Percentiles rank a stretch among this genome's conserved stretches.
These are phyloP conservation scores for Magnusiomyces tetraspermus DNA, from an alignment of 1,139 yeast species.

Conservation along the genomic window DNA sequence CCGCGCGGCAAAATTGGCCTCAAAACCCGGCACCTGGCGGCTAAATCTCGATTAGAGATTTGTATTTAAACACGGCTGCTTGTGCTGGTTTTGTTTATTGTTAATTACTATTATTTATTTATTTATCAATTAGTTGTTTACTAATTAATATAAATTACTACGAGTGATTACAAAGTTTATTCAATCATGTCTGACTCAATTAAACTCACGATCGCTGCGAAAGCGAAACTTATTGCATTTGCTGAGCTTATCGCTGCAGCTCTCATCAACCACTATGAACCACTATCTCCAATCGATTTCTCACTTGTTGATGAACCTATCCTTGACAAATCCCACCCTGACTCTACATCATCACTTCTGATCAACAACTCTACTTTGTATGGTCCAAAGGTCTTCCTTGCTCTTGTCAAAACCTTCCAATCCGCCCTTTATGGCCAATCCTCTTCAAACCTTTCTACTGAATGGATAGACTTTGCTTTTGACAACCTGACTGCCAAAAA, in stretches of 20 bases:
- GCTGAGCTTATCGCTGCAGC: conserved; percentile 73
- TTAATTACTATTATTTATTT: neutral
- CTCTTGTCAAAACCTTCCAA: conserved; percentile 39
- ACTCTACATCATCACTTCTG: conserved; percentile 39
- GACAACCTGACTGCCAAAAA: conserved; percentile 70
- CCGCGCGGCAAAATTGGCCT: too few relatives aligned
- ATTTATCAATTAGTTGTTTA: neutral
- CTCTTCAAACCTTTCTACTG: conserved; percentile 24
- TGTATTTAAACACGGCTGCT: too few relatives aligned
- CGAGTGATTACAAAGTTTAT: too few relatives aligned
- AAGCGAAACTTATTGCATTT: conserved; percentile 75
- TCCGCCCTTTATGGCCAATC: conserved; percentile 20
- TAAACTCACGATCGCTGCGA: conserved; percentile 62
- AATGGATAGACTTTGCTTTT: conserved; percentile 64
- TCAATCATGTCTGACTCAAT: neutral
- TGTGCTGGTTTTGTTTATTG: too few relatives aligned
- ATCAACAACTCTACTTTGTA: conserved; percentile 40
- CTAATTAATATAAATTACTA: neutral
- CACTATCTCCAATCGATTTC: conserved; percentile 45
- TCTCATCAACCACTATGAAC: conserved; percentile 49
- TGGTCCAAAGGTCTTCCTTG: conserved; percentile 38
- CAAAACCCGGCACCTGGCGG: too few relatives aligned
- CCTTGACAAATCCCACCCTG: conserved; percentile 28
- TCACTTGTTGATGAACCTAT: conserved; percentile 41
- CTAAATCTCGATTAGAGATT: too few relatives aligned